phyloP scores from a whole-genome alignment of 345 rosid species.

The Conringia planisiliqua region DNA sequence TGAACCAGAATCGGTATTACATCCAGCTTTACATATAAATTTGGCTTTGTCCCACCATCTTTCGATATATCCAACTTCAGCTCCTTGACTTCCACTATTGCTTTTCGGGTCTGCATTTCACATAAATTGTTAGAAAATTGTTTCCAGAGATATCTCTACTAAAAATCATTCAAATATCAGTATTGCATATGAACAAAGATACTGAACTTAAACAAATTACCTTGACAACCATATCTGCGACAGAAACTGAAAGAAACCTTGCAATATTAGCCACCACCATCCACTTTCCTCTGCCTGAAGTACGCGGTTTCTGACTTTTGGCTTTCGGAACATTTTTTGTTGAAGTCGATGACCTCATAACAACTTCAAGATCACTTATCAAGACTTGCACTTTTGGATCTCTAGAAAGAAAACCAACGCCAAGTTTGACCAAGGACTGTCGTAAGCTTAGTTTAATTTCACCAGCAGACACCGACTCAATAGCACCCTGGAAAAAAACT shows the following conservation, averaged over 20 bases:
- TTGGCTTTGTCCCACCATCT: slow-evolving; percentile 69
- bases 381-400: slow-evolving; percentile 87
- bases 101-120: slow-evolving; percentile 66
- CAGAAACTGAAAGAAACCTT: slow-evolving; percentile 82
- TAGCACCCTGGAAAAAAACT: slow-evolving; percentile 66
- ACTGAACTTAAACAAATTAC: slow-evolving; percentile 36
- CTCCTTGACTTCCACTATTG: slow-evolving; percentile 67
- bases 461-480: slow-evolving; percentile 87
- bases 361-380: slow-evolving; percentile 81
- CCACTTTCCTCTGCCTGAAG: slow-evolving; percentile 87
- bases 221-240: slow-evolving; percentile 81
- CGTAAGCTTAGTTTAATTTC: slow-evolving; percentile 90
- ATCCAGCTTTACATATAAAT: slow-evolving; percentile 61
- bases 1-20: slow-evolving; percentile 64
- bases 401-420: slow-evolving; percentile 82
- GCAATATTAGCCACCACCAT: slow-evolving; percentile 87
- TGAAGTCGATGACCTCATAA: slow-evolving; percentile 68
- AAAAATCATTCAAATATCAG: not conserved
- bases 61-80: slow-evolving; percentile 68
- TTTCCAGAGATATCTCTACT: not conserved
- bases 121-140: not conserved
- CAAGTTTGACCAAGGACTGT: slow-evolving; percentile 90
- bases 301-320: slow-evolving; percentile 49
- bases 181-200: not conserved
- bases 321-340: slow-evolving; percentile 47